These are phyloP conservation scores for Botryotinia narcissicola DNA, from an alignment of 2,329 filamentous ascomycete genomes.

Conservation along the genomic window DNA sequence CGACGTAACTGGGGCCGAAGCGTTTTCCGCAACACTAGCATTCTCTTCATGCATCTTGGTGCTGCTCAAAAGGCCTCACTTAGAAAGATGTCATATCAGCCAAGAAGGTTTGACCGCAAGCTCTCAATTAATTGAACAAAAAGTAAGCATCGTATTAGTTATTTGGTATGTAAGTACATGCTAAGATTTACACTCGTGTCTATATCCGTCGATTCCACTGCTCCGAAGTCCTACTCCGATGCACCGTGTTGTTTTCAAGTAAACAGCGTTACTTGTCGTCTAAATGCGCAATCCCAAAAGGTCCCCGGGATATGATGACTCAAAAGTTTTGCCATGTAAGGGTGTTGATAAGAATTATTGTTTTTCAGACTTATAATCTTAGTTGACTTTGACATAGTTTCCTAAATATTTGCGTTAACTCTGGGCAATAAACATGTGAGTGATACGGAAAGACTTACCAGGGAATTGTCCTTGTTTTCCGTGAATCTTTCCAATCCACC, in stretches of 20 bases:
- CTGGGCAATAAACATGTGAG: background rate
- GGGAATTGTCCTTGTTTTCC: constrained; percentile 90
- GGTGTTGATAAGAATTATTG: constrained; percentile 12
- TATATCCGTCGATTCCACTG: background rate
- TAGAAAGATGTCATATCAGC: background rate
- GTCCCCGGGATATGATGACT: constrained; percentile 4
- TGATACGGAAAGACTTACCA: constrained; percentile 55
- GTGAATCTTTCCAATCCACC: constrained; percentile 85
- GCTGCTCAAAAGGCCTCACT: background rate
- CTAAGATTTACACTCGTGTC: background rate
- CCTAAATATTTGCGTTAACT: constrained; percentile 40
- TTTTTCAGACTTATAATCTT: background rate
- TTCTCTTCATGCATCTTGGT: background rate
- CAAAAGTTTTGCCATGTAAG: constrained; percentile 12
- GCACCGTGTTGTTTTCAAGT: background rate
- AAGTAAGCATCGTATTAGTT: constrained; percentile 19
- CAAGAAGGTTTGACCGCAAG: background rate
- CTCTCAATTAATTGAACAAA: background rate
- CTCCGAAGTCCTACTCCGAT: constrained; percentile 5
- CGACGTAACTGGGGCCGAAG: background rate
- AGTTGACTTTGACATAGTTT: constrained; percentile 50
- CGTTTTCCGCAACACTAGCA: background rate
- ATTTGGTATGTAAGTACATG: constrained; percentile 17
- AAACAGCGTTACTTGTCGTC: constrained; percentile 1
- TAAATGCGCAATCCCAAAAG: background rate